Percentiles rank a stretch among this genome's conserved stretches.
These are phyloP conservation scores for Monilinia aucupariae DNA, from an alignment of 2,329 filamentous ascomycete genomes.

Conservation along the genomic window DNA sequence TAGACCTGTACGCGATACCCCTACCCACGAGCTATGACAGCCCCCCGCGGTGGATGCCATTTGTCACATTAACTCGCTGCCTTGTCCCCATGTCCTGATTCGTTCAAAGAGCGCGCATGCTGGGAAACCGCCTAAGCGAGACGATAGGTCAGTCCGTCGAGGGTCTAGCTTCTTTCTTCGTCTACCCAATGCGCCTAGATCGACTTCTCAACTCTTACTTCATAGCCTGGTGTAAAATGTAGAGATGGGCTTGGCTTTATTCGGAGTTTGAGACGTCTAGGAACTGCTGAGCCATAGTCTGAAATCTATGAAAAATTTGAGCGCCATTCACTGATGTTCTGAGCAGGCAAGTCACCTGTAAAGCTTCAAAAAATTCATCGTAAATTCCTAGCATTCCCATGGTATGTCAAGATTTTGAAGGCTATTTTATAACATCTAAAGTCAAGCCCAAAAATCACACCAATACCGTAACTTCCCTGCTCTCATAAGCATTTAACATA, in stretches of 20 bases:
- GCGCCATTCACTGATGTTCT: background rate
- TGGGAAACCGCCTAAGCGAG: background rate
- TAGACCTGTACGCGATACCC: background rate
- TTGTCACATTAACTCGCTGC: background rate
- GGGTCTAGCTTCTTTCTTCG: too few relatives aligned
- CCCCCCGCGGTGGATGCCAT: too few relatives aligned
- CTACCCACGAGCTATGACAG: constrained; percentile 1
- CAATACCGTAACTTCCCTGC: background rate
- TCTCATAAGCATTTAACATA: constrained; percentile 4
- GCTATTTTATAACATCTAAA: background rate
- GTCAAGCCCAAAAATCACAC: too few relatives aligned
- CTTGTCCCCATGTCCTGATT: background rate
- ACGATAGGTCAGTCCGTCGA: background rate
- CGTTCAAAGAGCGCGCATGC: background rate
- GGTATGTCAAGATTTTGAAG: background rate
- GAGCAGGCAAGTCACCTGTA: background rate
- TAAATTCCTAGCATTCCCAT: background rate
- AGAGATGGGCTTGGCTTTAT: background rate
- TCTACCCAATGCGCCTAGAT: background rate
- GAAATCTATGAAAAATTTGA: background rate
- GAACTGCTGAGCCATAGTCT: too few relatives aligned
- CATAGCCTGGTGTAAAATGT: background rate
- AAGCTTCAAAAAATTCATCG: background rate
- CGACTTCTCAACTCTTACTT: background rate
- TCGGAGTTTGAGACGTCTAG: too few relatives aligned